Percentiles rank a stretch among this genome's conserved stretches.
Conservation (phyloP, 164 flowering plant species). For the Annona cherimola region DNA sequence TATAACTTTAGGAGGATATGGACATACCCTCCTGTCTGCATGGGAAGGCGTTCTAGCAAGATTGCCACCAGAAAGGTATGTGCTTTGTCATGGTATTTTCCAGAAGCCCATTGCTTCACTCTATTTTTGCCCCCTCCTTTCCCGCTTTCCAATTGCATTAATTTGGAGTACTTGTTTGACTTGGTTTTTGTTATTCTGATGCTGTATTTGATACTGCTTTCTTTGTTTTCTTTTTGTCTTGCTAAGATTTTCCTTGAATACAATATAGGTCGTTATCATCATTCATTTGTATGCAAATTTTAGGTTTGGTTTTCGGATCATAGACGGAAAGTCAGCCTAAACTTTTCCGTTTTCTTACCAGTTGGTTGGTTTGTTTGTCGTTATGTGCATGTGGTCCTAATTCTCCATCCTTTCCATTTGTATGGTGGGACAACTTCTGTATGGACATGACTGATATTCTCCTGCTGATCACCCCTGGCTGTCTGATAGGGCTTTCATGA, state of each 20-base stretch:
- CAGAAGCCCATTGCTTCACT: not conserved
- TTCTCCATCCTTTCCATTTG: not conserved
- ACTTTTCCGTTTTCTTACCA: not conserved
- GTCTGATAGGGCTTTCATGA: not conserved
- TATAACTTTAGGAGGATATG: conserved; percentile 46
- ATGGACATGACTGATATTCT: not conserved
- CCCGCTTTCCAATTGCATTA: not conserved
- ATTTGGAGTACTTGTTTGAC: not conserved
- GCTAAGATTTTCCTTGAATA: not conserved
- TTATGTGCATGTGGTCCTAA: not conserved
- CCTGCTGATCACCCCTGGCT: not conserved
- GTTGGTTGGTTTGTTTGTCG: not conserved
- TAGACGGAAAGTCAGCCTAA: not conserved
- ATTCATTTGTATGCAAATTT: not conserved
- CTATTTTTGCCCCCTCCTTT: not conserved
- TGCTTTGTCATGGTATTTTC: not conserved
- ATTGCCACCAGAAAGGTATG: conserved; percentile 92
- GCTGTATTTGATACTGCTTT: not conserved
- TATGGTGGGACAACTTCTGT: not conserved
- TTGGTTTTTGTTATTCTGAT: not conserved
- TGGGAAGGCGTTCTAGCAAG: conserved; percentile 93
- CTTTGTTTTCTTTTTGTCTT: not conserved
- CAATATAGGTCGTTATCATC: not conserved
- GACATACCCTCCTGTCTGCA: conserved; percentile 67
- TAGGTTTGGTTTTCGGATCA: not conserved